A percentile compares a stretch with the other conserved stretches of the same genome.
These are phyloP conservation scores for Diaporthe nobilis DNA, from an alignment of 2,329 filamentous ascomycete species.

Conservation along the genomic window DNA sequence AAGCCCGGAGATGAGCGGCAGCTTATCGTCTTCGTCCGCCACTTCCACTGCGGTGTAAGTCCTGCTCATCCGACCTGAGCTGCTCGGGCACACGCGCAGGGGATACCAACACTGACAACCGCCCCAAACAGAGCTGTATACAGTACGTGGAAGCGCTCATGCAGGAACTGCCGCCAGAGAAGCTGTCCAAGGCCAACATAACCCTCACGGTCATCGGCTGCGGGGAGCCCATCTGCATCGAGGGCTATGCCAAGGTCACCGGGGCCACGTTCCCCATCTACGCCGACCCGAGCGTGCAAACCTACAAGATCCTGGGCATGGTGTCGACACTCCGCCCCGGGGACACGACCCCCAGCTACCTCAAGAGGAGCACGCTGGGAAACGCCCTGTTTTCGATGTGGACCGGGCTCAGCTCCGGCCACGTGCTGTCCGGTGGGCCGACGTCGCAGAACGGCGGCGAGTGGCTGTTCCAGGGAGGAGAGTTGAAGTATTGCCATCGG, in stretches of 20 bases:
- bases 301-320: constrained; percentile 24
- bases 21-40: constrained; percentile 32
- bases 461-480: constrained; percentile 28
- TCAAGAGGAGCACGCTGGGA: constrained; percentile 1
- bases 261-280: constrained; percentile 24
- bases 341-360: background rate
- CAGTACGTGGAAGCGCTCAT: constrained; percentile 24
- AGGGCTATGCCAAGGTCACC: constrained; percentile 1
- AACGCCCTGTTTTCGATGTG: background rate
- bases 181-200: constrained; percentile 20
- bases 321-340: constrained; percentile 1
- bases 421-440: background rate
- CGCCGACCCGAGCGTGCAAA: constrained; percentile 20
- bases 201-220: constrained; percentile 27
- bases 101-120: background rate
- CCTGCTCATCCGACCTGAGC: background rate
- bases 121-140: constrained; percentile 23
- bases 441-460: constrained; percentile 30
- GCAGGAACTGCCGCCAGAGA: constrained; percentile 8
- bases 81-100: background rate
- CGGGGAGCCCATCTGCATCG: constrained; percentile 18
- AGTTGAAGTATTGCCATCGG: constrained; percentile 29
- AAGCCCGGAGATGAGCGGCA: constrained; percentile 30
- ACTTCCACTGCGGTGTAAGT: constrained; percentile 36
- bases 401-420: background rate